Base-by-base conservation (phyloP, 1,284 basidiomycete genomes). In the Fistulina hepatica region DNA sequence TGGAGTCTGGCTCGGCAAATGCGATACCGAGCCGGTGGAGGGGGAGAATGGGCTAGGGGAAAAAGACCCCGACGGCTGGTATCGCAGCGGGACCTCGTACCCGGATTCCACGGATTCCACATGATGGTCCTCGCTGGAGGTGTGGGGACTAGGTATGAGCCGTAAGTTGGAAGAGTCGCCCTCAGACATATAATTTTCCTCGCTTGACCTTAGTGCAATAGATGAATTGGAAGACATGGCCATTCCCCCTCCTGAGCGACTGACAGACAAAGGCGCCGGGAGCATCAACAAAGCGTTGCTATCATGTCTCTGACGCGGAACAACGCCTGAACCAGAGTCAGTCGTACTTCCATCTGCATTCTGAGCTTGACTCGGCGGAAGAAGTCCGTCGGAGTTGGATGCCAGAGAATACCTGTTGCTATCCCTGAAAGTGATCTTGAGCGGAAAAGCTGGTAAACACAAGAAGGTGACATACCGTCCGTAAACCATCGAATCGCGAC, bases 401-500 rank as follows among this genome's bases (percentile, higher is more conserved):
- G 75, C 73, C 53, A 81, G 59, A 6, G 86, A 91, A 50, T 85
- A 80, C 19, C 89, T 70, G 49, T 81, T 70, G 43, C 64, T 70
- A 26, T 63, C 66, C 50, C 69, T 71, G 49, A 24, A 32, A 33
- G 33, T 37, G 20, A 39, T 19, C 12, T 17, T 31, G 19, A 40
- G 25, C 43, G 16, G 36, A 44, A 45, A 46, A 50, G 28, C 21
- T 40, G 35, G 20, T 20, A 32, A 39, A 21, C 38, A 46, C 44
- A 30, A 34, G 25, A 6, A 43, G 31, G 31, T 24, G 36, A 63
- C 75, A 46, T 52, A 83, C 61, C 69, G 79, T 5, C 88, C 81
- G 52, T 76, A 75, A 46, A 64, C 70, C 2, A 66, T 67, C 11
- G 88, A 91, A 54, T 95, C 92, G 45, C 83, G 71, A 12, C 85